Conservation (phyloP, 192 early-diverging fungal genomes). For the Cladochytrium replicatum region DNA sequence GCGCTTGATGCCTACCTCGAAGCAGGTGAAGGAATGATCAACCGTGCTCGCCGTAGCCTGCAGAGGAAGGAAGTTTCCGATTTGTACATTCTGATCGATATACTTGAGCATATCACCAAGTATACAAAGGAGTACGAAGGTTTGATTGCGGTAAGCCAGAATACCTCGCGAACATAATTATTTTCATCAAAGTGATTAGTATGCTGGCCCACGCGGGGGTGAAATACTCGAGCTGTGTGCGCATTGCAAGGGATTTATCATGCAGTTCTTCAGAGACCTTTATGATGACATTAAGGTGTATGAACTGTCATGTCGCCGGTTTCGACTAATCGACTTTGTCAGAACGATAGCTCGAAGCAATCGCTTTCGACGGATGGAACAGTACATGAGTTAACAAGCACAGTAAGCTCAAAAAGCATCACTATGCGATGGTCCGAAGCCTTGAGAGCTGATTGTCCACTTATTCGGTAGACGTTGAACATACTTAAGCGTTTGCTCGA, state of each 20-base stretch:
- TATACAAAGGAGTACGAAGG: slow-evolving; percentile 31
- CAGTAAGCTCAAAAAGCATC: slow-evolving; percentile 33
- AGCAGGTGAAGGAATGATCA: slow-evolving; percentile 42
- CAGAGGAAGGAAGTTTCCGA: slow-evolving; percentile 39
- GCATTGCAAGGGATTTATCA: slow-evolving; percentile 36
- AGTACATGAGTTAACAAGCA: slow-evolving; percentile 72
- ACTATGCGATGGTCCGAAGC: background rate
- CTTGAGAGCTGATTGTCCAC: background rate
- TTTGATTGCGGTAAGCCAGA: slow-evolving; percentile 24
- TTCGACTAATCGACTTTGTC: background rate
- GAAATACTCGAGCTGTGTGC: slow-evolving; percentile 37
- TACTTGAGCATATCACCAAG: slow-evolving; percentile 38
- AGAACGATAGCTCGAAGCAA: slow-evolving; percentile 19
- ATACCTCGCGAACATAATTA: slow-evolving; percentile 2
- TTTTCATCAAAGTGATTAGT: slow-evolving; percentile 7
- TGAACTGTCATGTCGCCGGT: background rate
- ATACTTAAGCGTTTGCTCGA: slow-evolving; percentile 33
- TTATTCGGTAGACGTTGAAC: slow-evolving; percentile 27
- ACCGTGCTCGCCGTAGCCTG: slow-evolving; percentile 36
- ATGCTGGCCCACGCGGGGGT: slow-evolving; percentile 31
- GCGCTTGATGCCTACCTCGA: slow-evolving; percentile 41
- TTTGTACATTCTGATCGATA: slow-evolving; percentile 59
- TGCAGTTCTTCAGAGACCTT: slow-evolving; percentile 56
- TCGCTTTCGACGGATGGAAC: slow-evolving; percentile 65
- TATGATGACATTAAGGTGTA: slow-evolving; percentile 58